A percentile compares a stretch with the other conserved stretches of the same genome.
These are phyloP conservation scores for Pleurotus pulmonarius DNA, from an alignment of 768 basidiomycete genomes.

Conservation along the genomic window DNA sequence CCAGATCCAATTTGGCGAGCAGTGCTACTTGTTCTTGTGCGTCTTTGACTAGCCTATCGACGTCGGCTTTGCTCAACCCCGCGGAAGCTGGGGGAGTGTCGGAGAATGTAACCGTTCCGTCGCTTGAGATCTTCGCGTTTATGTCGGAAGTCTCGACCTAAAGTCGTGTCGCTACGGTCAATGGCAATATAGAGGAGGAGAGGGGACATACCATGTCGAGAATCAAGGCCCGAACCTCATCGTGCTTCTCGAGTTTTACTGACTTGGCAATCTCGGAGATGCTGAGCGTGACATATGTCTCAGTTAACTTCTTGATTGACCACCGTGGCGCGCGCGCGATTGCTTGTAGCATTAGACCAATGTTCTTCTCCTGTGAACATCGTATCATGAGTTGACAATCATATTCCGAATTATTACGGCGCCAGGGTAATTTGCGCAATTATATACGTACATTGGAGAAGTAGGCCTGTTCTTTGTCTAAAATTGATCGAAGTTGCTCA, in stretches of 20 bases:
- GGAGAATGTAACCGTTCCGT: constrained; percentile 72
- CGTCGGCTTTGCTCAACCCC: constrained; percentile 36
- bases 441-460: constrained; percentile 44
- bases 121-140: constrained; percentile 59
- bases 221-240: constrained; percentile 55
- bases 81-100: constrained; percentile 59
- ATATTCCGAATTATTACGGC: not conserved
- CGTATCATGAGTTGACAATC: not conserved
- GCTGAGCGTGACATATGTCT: constrained; percentile 77
- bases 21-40: constrained; percentile 51
- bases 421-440: constrained; percentile 11
- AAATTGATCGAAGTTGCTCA: constrained; percentile 38
- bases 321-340: constrained; percentile 72
- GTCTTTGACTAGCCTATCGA: constrained; percentile 53
- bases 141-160: constrained; percentile 75
- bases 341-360: constrained; percentile 66
- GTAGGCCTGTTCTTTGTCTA: constrained; percentile 49
- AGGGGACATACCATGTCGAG: constrained; percentile 66
- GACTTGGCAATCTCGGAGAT: constrained; percentile 65
- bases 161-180: too few relatives aligned
- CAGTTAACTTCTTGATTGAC: constrained; percentile 75
- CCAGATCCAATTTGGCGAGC: constrained; percentile 48
- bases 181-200: not conserved
- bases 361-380: constrained; percentile 57
- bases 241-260: constrained; percentile 46